Percentiles rank a stretch among this genome's conserved stretches.
Evolutionary conservation across 2,329 filamentous ascomycete genomes (phyloP).

Genomic region (Ascomycota sp.): DNA sequence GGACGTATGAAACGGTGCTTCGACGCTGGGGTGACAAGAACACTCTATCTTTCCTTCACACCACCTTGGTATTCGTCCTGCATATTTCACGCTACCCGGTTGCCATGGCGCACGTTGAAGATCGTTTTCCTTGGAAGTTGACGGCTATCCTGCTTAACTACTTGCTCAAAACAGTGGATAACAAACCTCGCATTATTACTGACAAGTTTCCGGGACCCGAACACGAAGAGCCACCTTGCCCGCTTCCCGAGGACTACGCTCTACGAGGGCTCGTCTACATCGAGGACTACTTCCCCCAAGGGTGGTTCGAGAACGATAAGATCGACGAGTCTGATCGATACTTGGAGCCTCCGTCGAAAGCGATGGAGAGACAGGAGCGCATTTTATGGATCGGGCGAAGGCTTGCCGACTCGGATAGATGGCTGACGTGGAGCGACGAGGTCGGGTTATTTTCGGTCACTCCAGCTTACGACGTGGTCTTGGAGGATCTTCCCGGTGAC

Average conservation of each 20-base stretch:
- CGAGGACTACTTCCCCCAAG: constrained; percentile 32
- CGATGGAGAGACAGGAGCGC: constrained; percentile 33
- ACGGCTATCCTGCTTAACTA: constrained; percentile 19
- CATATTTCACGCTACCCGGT: constrained; percentile 19
- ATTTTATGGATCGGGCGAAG: constrained; percentile 35
- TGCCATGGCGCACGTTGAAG: constrained; percentile 23
- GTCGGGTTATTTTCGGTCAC: constrained; percentile 18
- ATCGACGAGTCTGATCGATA: constrained; percentile 48
- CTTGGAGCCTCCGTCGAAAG: constrained; percentile 40
- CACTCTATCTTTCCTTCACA: constrained; percentile 41
- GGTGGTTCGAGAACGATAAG: constrained; percentile 36
- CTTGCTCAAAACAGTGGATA: constrained; percentile 8
- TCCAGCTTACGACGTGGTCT: constrained; percentile 14
- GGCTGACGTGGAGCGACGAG: constrained; percentile 22
- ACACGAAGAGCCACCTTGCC: constrained; percentile 20
- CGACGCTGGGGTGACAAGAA: constrained; percentile 33
- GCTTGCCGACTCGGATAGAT: constrained; percentile 21
- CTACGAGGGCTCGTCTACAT: constrained; percentile 43
- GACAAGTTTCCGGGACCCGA: constrained; percentile 25
- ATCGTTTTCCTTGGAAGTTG: constrained; percentile 30
- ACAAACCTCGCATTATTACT: constrained; percentile 16
- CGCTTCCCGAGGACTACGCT: constrained; percentile 49
- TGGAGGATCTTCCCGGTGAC: neutral
- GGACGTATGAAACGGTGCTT: constrained; percentile 26
- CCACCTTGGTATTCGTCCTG: constrained; percentile 37